Evolutionary conservation across 345 rosid species (phyloP).

Genomic region (thale cress (Arabidopsis thaliana)): TAIR10.1 NC_003076.8:26482501-26483000

Average conservation of each 20-base stretch:
- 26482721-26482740: constrained; percentile 24
- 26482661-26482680: not conserved
- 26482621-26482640: too few relatives aligned
- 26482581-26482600: constrained; percentile 22
- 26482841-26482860: constrained; percentile 33
- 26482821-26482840: constrained; percentile 31
- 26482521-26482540: constrained; percentile 1
- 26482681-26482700: constrained; percentile 2
- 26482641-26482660: not conserved
- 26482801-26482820: constrained; percentile 17
- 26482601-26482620: not conserved
- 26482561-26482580: constrained; percentile 22
- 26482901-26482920: constrained; percentile 28
- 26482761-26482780: constrained; percentile 9
- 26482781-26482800: not conserved
- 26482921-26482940: constrained; percentile 24
- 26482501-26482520: constrained; percentile 4
- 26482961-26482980: not conserved
- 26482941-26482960: not conserved
- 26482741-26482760: constrained; percentile 23
- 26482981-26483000: constrained; percentile 7
- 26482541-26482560: constrained; percentile 29
- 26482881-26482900: constrained; percentile 28
- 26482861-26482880: constrained; percentile 28
- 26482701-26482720: constrained; percentile 19